These are phyloP conservation scores for Globisporangium parvum DNA, from an alignment of 352 stramenopile species.

Conservation along the genomic window DNA sequence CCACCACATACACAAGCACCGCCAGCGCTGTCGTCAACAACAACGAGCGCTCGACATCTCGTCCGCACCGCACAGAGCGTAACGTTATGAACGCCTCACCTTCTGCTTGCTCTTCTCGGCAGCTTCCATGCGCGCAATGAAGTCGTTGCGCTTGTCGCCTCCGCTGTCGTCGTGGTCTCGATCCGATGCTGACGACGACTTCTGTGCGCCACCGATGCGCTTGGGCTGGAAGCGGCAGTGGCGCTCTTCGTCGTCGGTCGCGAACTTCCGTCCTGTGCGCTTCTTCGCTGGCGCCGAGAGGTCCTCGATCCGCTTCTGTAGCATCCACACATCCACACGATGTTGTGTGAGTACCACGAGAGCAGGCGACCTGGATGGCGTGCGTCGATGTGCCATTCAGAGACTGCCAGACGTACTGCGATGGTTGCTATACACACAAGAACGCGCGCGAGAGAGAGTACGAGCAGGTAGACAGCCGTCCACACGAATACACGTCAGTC, in stretches of 20 bases:
- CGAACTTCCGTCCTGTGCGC: conserved; percentile 40
- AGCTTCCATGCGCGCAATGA: conserved; percentile 75
- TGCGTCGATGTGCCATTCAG: too few species aligned
- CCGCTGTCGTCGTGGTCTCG: conserved; percentile 19
- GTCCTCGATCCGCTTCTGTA: conserved; percentile 57
- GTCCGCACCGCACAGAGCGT: background rate
- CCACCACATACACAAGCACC: too few species aligned
- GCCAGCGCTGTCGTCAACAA: too few species aligned
- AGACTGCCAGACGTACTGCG: background rate
- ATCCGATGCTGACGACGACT: conserved; percentile 21
- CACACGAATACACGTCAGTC: background rate
- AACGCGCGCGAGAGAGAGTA: too few species aligned
- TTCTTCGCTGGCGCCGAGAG: conserved; percentile 48
- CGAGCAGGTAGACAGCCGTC: too few species aligned
- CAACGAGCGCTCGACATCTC: too few species aligned
- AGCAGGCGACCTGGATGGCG: background rate
- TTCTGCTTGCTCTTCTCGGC: conserved; percentile 74
- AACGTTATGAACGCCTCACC: conserved; percentile 19
- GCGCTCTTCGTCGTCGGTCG: conserved; percentile 61
- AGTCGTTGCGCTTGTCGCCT: conserved; percentile 19
- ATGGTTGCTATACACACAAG: conserved; percentile 1
- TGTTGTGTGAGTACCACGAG: background rate
- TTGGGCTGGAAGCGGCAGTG: conserved; percentile 61
- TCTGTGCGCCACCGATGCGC: conserved; percentile 15
- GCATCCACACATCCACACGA: background rate